These are phyloP conservation scores for Dothistroma septosporum DNA, from an alignment of 2,329 filamentous ascomycete genomes.

Conservation along the genomic window DNA sequence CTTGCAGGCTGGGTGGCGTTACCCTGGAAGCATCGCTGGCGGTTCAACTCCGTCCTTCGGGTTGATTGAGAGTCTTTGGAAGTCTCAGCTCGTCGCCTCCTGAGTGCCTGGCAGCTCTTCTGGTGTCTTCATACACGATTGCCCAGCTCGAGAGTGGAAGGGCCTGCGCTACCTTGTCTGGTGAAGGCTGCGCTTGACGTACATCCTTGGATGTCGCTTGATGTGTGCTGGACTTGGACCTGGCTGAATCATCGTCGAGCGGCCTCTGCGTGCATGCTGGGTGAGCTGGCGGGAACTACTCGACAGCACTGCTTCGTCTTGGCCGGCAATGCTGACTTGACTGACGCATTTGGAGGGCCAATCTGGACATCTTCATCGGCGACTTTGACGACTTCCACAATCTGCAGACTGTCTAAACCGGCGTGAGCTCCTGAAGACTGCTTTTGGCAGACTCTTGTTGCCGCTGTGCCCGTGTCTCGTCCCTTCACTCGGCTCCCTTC, in stretches of 20 bases:
- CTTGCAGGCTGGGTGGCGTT: neutral
- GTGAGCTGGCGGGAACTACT: constrained; percentile 3
- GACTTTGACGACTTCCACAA: neutral
- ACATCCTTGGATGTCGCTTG: constrained; percentile 1
- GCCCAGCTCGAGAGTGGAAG: neutral
- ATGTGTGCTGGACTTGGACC: neutral
- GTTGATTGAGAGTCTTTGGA: neutral
- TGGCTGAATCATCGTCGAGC: constrained; percentile 1
- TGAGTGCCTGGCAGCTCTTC: neutral
- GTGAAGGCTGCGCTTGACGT: constrained; percentile 1
- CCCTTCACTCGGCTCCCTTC: neutral
- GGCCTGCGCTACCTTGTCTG: neutral
- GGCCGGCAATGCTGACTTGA: neutral
- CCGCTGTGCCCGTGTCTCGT: neutral
- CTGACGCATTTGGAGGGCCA: neutral
- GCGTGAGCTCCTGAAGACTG: constrained; percentile 3
- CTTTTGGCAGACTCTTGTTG: constrained; percentile 1
- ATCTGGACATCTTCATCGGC: neutral
- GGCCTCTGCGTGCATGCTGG: constrained; percentile 10
- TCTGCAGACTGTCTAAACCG: neutral
- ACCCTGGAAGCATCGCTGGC: neutral
- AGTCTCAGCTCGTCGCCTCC: neutral
- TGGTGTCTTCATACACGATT: neutral
- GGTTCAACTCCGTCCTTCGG: neutral
- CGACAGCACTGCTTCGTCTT: neutral